Conservation (phyloP, 2,329 filamentous ascomycete genomes). For the Paraphaeosphaeria minitans region DNA sequence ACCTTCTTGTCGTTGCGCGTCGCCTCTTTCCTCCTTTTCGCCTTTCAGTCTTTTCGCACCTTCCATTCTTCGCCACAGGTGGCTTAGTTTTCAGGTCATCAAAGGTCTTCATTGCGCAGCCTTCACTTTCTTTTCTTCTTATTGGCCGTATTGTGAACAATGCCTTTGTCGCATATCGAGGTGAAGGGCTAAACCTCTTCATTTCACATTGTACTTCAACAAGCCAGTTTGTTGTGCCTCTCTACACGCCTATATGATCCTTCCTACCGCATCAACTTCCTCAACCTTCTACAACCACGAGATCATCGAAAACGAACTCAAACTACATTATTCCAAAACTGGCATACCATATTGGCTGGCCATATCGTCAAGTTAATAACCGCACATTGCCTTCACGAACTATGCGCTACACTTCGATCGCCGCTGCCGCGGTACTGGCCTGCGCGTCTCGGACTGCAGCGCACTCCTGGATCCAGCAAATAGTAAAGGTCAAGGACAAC, state of each 20-base stretch:
- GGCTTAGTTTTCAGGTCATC: slow-evolving; percentile 21
- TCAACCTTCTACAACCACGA: not conserved
- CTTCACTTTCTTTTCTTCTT: slow-evolving; percentile 17
- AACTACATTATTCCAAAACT: not conserved
- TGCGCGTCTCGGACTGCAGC: slow-evolving; percentile 28
- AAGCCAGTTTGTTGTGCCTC: slow-evolving; percentile 18
- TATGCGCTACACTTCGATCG: slow-evolving; percentile 27
- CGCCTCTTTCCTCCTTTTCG: slow-evolving; percentile 21
- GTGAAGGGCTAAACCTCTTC: slow-evolving; percentile 31
- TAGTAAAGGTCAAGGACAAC: slow-evolving; percentile 72
- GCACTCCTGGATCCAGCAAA: slow-evolving; percentile 84
- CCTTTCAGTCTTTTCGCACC: slow-evolving; percentile 18
- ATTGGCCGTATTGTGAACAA: slow-evolving; percentile 25
- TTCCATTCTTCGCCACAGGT: slow-evolving; percentile 19
- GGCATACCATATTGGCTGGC: slow-evolving; percentile 2
- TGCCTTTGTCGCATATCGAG: slow-evolving; percentile 28
- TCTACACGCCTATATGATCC: slow-evolving; percentile 17
- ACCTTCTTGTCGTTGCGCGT: slow-evolving; percentile 20
- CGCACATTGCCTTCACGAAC: not conserved
- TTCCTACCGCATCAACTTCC: slow-evolving; percentile 2
- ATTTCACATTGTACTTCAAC: slow-evolving; percentile 27
- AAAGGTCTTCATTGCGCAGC: slow-evolving; percentile 11
- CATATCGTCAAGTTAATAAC: slow-evolving; percentile 2
- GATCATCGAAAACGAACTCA: slow-evolving; percentile 2
- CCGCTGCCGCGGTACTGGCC: slow-evolving; percentile 24